These are phyloP conservation scores for Rhodosporidiobolus sp. DNA, from an alignment of 768 basidiomycete genomes.

Conservation along the genomic window DNA sequence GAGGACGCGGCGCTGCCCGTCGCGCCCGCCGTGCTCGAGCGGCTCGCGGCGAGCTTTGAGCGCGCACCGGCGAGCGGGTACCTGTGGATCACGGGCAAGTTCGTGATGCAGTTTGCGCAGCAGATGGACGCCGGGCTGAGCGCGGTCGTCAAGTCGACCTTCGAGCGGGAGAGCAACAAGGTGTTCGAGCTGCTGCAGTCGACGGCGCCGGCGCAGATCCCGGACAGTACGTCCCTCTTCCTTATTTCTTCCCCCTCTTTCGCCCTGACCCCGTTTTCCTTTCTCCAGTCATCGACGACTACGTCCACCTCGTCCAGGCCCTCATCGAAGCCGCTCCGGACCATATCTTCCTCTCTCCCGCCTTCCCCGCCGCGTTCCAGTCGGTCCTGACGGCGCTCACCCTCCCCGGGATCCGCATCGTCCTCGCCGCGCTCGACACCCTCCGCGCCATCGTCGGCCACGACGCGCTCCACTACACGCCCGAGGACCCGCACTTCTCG, in stretches of 20 bases:
- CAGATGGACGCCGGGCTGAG: constrained; percentile 61
- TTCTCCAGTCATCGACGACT: constrained; percentile 82
- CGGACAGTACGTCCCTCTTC: constrained; percentile 69
- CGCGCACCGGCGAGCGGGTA: constrained; percentile 77
- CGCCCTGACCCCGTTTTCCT: not conserved
- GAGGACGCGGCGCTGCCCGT: constrained; percentile 59
- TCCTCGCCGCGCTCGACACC: constrained; percentile 75
- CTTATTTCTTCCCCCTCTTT: not conserved
- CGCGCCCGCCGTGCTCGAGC: constrained; percentile 65
- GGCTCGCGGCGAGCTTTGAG: constrained; percentile 77
- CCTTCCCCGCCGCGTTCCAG: constrained; percentile 73
- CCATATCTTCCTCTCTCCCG: constrained; percentile 70
- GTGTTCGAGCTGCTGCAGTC: constrained; percentile 65
- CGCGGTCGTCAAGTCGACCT: constrained; percentile 61
- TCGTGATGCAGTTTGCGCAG: constrained; percentile 71
- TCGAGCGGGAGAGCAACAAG: constrained; percentile 72
- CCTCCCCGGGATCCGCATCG: constrained; percentile 74
- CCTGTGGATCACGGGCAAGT: constrained; percentile 89
- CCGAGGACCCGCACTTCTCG: constrained; percentile 10
- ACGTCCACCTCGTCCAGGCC: constrained; percentile 72
- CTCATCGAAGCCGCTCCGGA: constrained; percentile 68
- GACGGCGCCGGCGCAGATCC: constrained; percentile 68
- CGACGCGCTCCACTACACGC: constrained; percentile 56
- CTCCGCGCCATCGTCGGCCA: constrained; percentile 72
- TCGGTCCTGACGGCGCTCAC: constrained; percentile 73